Base-by-base conservation (phyloP, 1,139 yeast species). In the Saccharomyces hybrid region DNA sequence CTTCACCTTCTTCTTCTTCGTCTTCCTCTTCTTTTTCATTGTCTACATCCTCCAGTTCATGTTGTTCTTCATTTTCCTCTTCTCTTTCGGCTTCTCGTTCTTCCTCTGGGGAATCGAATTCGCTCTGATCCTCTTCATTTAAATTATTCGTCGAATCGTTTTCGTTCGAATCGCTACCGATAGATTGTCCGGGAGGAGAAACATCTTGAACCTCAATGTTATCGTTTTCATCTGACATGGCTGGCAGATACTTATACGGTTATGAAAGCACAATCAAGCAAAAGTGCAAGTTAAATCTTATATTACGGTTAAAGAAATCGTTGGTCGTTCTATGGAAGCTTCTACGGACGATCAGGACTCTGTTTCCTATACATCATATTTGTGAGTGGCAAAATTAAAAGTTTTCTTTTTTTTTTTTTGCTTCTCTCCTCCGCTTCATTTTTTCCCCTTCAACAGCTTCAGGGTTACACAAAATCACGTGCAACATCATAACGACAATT, bases 21-120 rank as follows among this genome's bases (percentile, higher is more conserved):
- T 60, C 65, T 46, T 57, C 61, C 51, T 62, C 63, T 57, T 59
- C 58, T 52, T 56, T 41, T 54, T 60, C 53, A 53, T 58, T 54
- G n/a, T n/a, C n/a, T 57, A 55, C 61, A 57, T 56, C 63, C 58
- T 57, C 64, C 49, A 58, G 59, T 52, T 60, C 60, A 16, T 52
- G 51, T 49, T 56, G 55, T 50, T 61, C 59, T 49, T 63, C 63
- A 38, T 56, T 60, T 52, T 59, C 63, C 42, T 58, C 55, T 52
- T 56, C 57, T 46, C 58, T 52, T 27, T 58, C 60, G 3, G 42
- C 51, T 19, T 49, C 29, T 13, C n/a, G 46, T 38, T 29, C 28
- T 31, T 19, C 42, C 3, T 31, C 28, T 16, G 32, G 7, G 4
- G 32, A 6, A 16, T 19, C 11, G 11, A 29, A 13, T 28, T 49